Conservation (phyloP, 345 rosid species). For the Sapria himalayana region DNA sequence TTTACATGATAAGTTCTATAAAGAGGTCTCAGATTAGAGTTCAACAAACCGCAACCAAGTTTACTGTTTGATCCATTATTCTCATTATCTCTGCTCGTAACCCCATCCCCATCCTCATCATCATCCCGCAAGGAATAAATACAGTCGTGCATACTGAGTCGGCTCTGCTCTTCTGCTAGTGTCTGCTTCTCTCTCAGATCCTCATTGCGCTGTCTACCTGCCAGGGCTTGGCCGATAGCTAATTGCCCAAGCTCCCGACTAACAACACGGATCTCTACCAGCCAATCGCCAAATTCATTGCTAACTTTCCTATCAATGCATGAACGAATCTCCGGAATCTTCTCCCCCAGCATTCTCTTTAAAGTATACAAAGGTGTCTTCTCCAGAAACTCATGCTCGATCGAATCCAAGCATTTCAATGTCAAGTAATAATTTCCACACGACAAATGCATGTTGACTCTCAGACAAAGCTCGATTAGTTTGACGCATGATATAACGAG, state of each 20-base stretch:
- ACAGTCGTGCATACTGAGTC: conserved; percentile 73
- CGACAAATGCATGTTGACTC: conserved; percentile 59
- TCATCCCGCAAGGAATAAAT: conserved; percentile 74
- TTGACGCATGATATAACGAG: conserved; percentile 31
- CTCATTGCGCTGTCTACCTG: conserved; percentile 83
- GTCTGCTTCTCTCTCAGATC: conserved; percentile 88
- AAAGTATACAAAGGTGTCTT: conserved; percentile 53
- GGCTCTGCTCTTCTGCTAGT: conserved; percentile 88
- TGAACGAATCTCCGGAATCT: conserved; percentile 62
- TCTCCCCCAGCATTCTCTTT: conserved; percentile 67
- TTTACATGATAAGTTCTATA: conserved; percentile 83
- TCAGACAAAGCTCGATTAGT: conserved; percentile 56
- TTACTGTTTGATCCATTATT: conserved; percentile 29
- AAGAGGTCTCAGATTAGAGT: conserved; percentile 70
- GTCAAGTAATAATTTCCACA: conserved; percentile 59
- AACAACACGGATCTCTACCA: conserved; percentile 88
- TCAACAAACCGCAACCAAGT: conserved; percentile 25
- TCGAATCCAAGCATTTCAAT: conserved; percentile 58
- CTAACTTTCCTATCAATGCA: conserved; percentile 67
- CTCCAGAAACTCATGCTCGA: conserved; percentile 43
- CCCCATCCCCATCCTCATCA: conserved; percentile 38
- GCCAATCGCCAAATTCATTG: conserved; percentile 86
- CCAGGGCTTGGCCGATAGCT: conserved; percentile 90
- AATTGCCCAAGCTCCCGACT: conserved; percentile 79
- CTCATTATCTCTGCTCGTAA: conserved; percentile 19